Evolutionary conservation across 2,329 filamentous ascomycete genomes (phyloP).

Genomic region (Aspergillus persii): DNA sequence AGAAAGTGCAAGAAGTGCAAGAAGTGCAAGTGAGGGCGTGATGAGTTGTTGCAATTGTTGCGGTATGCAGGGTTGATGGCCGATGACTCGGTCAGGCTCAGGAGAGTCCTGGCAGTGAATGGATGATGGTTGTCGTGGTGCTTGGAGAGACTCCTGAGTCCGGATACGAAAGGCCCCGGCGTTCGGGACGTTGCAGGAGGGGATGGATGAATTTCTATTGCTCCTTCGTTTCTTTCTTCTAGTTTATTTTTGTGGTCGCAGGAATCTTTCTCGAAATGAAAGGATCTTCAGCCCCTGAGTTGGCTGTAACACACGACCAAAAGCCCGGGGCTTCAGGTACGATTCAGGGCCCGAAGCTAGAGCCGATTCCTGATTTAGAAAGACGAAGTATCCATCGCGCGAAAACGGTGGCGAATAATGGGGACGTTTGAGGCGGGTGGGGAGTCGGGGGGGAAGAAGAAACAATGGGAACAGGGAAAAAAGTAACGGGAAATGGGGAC

Average conservation of each 20-base stretch:
- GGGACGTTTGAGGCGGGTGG: background rate
- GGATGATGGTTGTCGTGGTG: background rate
- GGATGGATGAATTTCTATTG: background rate
- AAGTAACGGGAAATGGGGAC: background rate
- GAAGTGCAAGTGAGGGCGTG: background rate
- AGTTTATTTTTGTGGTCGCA: constrained; percentile 2
- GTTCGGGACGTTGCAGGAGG: background rate
- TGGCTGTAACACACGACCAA: constrained; percentile 13
- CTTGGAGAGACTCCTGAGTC: background rate
- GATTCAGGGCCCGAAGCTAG: constrained; percentile 14
- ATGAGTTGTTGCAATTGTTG: background rate
- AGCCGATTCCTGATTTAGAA: constrained; percentile 14
- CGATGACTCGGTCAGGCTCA: background rate
- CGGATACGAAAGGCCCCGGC: background rate
- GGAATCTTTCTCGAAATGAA: constrained; percentile 3
- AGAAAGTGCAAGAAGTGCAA: background rate
- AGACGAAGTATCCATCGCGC: constrained; percentile 9
- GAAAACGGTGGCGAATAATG: background rate
- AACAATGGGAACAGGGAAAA: background rate
- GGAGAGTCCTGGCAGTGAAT: background rate
- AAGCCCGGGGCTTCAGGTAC: constrained; percentile 15
- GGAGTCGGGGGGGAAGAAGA: background rate
- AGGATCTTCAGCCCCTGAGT: constrained; percentile 5
- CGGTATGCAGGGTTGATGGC: background rate
- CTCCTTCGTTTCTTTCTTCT: background rate